phyloP scores from a whole-genome alignment of 2,329 filamentous ascomycete genomes.

The Juglanconis juglandina region DNA sequence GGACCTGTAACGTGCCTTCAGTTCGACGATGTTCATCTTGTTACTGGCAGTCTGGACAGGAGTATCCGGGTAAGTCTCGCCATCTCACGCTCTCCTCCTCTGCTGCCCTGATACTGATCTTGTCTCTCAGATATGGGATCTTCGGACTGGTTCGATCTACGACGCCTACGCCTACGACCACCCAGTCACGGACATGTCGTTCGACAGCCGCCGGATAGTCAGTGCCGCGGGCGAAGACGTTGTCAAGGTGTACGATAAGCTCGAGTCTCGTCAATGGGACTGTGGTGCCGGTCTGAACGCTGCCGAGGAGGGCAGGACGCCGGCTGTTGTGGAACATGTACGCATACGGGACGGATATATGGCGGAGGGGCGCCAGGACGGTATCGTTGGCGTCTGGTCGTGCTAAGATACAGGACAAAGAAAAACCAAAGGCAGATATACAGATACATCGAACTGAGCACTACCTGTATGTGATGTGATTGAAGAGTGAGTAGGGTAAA shows the following conservation, averaged over 20 bases:
- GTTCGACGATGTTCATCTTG: conserved; percentile 92
- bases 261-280: conserved; percentile 93
- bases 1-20: conserved; percentile 91
- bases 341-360: conserved; percentile 92
- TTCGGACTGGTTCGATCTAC: conserved; percentile 89
- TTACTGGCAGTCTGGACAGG: conserved; percentile 87
- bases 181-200: conserved; percentile 94
- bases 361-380: conserved; percentile 83
- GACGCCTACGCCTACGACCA: conserved; percentile 96
- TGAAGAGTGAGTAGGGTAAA: no score
- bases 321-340: conserved; percentile 76
- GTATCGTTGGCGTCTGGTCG: conserved; percentile 86
- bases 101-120: background rate
- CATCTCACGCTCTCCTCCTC: background rate
- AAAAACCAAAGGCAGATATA: conserved; percentile 3
- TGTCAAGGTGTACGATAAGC: conserved; percentile 97
- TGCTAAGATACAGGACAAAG: conserved; percentile 42
- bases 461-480: no score
- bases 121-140: conserved; percentile 84
- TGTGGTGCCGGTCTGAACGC: conserved; percentile 79
- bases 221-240: conserved; percentile 87
- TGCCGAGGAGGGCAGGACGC: conserved; percentile 61
- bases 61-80: conserved; percentile 77
- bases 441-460: background rate
- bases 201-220: conserved; percentile 85